Base-by-base conservation (phyloP, 2,329 filamentous ascomycete genomes). In the Hypoxylon sp. region DNA sequence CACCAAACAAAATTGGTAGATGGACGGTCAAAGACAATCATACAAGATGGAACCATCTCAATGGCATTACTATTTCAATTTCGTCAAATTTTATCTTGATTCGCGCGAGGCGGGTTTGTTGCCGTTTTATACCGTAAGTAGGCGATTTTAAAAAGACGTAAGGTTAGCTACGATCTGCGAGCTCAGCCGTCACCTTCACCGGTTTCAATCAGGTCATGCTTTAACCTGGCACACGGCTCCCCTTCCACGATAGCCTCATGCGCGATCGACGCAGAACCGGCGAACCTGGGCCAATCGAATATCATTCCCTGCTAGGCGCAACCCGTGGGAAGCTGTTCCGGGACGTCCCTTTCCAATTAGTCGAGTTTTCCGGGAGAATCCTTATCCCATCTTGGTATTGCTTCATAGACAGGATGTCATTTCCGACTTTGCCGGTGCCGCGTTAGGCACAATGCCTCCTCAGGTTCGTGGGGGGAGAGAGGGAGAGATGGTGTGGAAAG, bases 381-480 rank as follows among this genome's bases (percentile, higher is more conserved):
- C 26, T 52, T 51, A 46, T 52, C 29, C 66, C 60, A 66, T 70
- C 52, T 63, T 51, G 39, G 63, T 63, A 57, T 67, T 47, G 63
- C 66, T 58, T 66, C 42, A 60, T 46, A 33, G 26, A 50, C 44
- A 62, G 59, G 69, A 42, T 54, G n/a, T 55, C 44, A 35, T 37
- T 64, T 65, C 69, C 69, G 69, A 59, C n/a, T 58, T 54, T 63
- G 22, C 66, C 60, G 69, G 53, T 65, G 54, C 69, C 61, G 70
- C 69, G 69, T 71, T 55, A 69, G 53, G 66, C 47, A 54, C 52
- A 58, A 62, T 57, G 44, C 24, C 33, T 65, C 31, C 52, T 59
- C n/a, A 51, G 55, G 59, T 59, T 59, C 66, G 66, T 68, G 66
- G 62, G 69, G 65, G 48, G 57, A n/a, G 29, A 31, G 29, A 31